Evolutionary conservation across 257 asterid genomes (phyloP).

Genomic region (Lycium ferocissimum): DNA sequence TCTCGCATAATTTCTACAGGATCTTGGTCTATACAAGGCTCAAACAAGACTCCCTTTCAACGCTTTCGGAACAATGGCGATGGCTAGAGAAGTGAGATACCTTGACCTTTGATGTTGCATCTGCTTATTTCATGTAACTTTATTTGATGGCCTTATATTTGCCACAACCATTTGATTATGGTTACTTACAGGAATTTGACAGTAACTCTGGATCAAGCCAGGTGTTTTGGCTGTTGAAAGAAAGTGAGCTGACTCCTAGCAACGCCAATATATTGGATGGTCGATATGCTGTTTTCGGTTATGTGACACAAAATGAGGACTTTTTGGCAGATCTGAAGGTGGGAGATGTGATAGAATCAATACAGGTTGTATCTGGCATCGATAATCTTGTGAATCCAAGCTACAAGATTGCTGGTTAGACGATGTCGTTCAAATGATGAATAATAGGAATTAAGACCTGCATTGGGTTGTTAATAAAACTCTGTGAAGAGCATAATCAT

Average conservation of each 20-base stretch:
- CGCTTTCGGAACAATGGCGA: constrained; percentile 99
- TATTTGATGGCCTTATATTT: background rate
- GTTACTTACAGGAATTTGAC: constrained; percentile 78
- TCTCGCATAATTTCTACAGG: constrained; percentile 49
- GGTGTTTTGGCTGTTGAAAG: constrained; percentile 96
- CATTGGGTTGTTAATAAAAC: constrained; percentile 7
- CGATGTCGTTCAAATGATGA: background rate
- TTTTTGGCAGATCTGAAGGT: constrained; percentile 92
- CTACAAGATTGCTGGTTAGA: constrained; percentile 94
- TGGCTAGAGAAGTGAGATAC: constrained; percentile 90
- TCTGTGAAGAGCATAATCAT: constrained; percentile 31
- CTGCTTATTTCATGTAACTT: constrained; percentile 9
- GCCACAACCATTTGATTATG: constrained; percentile 20
- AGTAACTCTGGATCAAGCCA: constrained; percentile 97
- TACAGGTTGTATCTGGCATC: constrained; percentile 86
- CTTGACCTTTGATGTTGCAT: background rate
- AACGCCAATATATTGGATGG: constrained; percentile 97
- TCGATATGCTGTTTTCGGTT: constrained; percentile 89
- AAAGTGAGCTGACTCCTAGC: constrained; percentile 98
- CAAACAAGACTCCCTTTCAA: constrained; percentile 96
- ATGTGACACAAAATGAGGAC: constrained; percentile 81
- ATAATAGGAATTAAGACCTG: background rate
- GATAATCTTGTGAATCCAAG: constrained; percentile 94
- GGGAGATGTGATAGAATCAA: constrained; percentile 93
- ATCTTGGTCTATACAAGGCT: constrained; percentile 96